Evolutionary conservation across 179 eudicot genomes (phyloP).

Genomic region (Actinidia polygama): DNA sequence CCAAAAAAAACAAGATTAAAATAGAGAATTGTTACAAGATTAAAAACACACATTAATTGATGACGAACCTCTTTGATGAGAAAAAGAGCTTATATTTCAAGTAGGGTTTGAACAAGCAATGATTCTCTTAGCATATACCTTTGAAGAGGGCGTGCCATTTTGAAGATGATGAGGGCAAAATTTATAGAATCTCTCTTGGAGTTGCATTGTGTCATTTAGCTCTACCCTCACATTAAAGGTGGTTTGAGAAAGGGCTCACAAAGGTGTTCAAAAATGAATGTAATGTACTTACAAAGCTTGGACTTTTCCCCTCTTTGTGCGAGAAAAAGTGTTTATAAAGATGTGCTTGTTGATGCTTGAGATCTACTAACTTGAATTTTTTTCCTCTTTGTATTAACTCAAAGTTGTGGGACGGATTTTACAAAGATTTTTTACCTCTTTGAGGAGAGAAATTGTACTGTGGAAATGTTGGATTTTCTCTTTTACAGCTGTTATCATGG

Average conservation of each 20-base stretch:
- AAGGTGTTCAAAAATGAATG: background rate
- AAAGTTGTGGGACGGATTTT: background rate
- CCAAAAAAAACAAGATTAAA: background rate
- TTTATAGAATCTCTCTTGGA: background rate
- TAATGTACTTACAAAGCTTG: background rate
- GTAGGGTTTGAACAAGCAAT: background rate
- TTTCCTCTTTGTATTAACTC: constrained; percentile 1
- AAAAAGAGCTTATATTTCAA: background rate
- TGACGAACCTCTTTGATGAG: background rate
- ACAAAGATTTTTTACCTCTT: background rate
- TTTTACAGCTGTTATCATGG: background rate
- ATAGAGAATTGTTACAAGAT: background rate
- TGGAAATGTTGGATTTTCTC: background rate
- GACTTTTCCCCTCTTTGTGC: background rate
- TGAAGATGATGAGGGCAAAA: background rate
- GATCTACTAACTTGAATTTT: background rate
- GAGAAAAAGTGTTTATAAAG: background rate
- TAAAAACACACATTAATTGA: background rate
- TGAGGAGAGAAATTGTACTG: background rate
- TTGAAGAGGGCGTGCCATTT: background rate
- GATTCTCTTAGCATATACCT: background rate
- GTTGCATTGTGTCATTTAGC: background rate
- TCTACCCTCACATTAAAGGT: background rate
- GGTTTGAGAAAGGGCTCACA: background rate
- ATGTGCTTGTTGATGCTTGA: background rate